Conservation (phyloP, 768 basidiomycete genomes). For the Clitopilus hobsonii region DNA sequence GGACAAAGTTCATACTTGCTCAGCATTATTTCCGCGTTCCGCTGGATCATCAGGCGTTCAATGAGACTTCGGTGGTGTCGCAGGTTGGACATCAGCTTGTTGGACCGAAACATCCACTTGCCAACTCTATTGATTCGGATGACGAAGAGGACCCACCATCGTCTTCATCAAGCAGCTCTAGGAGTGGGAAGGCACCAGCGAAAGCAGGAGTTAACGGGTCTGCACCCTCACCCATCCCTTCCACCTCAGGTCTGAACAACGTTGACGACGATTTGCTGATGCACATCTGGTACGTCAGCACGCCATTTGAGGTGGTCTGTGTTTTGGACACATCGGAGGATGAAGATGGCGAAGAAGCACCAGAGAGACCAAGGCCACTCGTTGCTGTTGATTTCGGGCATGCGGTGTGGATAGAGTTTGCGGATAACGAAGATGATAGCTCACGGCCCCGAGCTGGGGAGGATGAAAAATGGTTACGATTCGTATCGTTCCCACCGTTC, state of each 20-base stretch:
- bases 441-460: constrained; percentile 9
- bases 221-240: background rate
- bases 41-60: constrained; percentile 33
- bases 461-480: constrained; percentile 53
- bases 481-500: constrained; percentile 67
- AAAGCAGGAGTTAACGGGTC: too few relatives aligned
- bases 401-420: constrained; percentile 76
- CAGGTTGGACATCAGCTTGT: constrained; percentile 8
- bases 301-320: constrained; percentile 69
- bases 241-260: background rate
- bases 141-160: background rate
- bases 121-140: background rate
- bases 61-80: constrained; percentile 1
- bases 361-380: constrained; percentile 57
- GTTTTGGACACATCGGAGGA: constrained; percentile 47
- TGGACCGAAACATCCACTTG: constrained; percentile 5
- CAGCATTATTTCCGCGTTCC: constrained; percentile 78
- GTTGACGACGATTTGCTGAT: constrained; percentile 51
- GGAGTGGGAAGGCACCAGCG: too few relatives aligned
- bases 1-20: constrained; percentile 59
- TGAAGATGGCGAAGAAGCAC: constrained; percentile 27
- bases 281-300: constrained; percentile 66
- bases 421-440: constrained; percentile 24
- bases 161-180: background rate
- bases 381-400: constrained; percentile 88